phyloP scores from a whole-genome alignment of 129 eudicot species.

The Smallanthus sonchifolius region DNA sequence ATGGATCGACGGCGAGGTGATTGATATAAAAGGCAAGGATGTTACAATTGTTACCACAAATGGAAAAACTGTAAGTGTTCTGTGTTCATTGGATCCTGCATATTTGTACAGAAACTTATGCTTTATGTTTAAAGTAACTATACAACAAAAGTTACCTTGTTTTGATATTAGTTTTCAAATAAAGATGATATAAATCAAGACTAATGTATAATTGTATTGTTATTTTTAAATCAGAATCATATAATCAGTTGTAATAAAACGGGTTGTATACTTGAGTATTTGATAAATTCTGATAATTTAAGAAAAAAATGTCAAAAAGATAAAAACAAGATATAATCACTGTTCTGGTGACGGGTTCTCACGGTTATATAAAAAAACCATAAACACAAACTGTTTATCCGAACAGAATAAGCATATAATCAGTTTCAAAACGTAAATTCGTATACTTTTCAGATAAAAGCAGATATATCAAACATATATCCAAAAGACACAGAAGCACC shows the following conservation, averaged over 20 bases:
- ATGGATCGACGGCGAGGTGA: constrained; percentile 96
- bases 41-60: constrained; percentile 67
- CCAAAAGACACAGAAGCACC: constrained; percentile 95
- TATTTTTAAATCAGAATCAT: neutral
- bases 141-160: constrained; percentile 3
- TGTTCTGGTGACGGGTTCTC: neutral
- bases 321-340: neutral
- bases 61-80: constrained; percentile 72
- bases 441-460: constrained; percentile 52
- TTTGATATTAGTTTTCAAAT: neutral
- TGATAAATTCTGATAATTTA: neutral
- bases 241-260: neutral
- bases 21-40: constrained; percentile 60
- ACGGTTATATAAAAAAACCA: neutral
- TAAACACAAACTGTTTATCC: neutral
- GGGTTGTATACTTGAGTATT: neutral
- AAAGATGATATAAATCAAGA: neutral
- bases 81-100: constrained; percentile 22
- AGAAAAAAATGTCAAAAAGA: neutral
- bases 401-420: neutral
- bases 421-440: neutral
- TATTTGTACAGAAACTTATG: constrained; percentile 14
- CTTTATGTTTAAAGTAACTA: constrained; percentile 15
- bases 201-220: neutral
- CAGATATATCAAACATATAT: constrained; percentile 67